Base-by-base conservation (phyloP, 306 rosid genomes). In the Castanospermum australe region DNA sequence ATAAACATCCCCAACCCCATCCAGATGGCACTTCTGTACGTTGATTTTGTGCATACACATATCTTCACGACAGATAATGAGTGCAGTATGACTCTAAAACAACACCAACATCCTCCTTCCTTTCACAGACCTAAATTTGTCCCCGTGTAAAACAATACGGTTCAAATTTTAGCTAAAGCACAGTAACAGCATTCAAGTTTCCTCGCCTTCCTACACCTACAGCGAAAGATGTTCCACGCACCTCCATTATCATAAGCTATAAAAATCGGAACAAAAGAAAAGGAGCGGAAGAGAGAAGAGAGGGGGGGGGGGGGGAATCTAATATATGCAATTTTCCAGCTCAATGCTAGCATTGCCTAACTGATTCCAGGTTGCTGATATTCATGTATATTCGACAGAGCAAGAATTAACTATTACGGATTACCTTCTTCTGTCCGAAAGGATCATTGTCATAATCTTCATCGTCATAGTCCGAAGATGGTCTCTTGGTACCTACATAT, bases 401-500 rank as follows among this genome's bases (percentile, higher is more conserved):
- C 5, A 52, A 66, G 55, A 1, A 6, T 62, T 21, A 70, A 47
- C 54, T 2, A 24, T n/a, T 2, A 14, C 22, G 22, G 4, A 36
- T 48, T 24, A 87, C 97, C 97, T 94, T 87, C 72, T 93, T 88
- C 6, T 87, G 75, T 60, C 89, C 90, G 24, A 83, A 87, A 59
- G 82, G 81, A 63, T 89, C 97, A 28, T 56, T 48, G 20, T 81
- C 86, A 39, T 67, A 78, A 73, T 88, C 93, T 41, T 82, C 97
- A 28, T 81, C 94, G 14, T 92, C 97, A 25, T 41, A 86, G 38
- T 88, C 96, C 30, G 91, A 92, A 81, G 90, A 92, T 14, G 91
- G 44, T 73, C 98, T 88, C 90, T 90, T 94, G 36, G 67, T 79
- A 20, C 90, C 90, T 86, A 50, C n/a, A 76, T 81, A 75, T 84